These are phyloP conservation scores for Backusella psychrophila DNA, from an alignment of 192 early-diverging fungal genomes.

Conservation along the genomic window DNA sequence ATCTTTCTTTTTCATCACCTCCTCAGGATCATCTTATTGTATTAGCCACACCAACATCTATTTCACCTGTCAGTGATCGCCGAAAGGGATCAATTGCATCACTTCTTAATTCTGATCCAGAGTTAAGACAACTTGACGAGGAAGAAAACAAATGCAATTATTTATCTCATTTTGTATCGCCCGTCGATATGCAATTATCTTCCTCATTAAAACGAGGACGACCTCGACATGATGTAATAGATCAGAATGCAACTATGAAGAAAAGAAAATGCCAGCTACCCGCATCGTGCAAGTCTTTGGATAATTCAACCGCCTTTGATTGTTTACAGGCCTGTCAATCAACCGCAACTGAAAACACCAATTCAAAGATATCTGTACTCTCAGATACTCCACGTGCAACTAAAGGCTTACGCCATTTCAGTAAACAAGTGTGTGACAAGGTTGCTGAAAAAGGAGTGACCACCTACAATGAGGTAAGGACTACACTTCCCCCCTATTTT, in stretches of 20 bases:
- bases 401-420: conserved; percentile 62
- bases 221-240: not conserved
- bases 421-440: conserved; percentile 59
- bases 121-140: conserved; percentile 14
- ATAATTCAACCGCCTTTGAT: not conserved
- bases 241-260: not conserved
- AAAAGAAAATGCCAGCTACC: not conserved
- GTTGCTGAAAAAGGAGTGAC: conserved; percentile 57
- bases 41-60: not conserved
- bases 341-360: not conserved
- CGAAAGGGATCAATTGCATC: conserved; percentile 35
- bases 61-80: not conserved
- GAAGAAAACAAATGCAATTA: conserved; percentile 18
- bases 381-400: conserved; percentile 19
- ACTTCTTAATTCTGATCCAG: conserved; percentile 25
- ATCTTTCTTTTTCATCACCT: not conserved
- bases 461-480: conserved; percentile 57
- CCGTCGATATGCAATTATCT: not conserved
- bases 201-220: conserved; percentile 16
- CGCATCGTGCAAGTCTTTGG: not conserved
- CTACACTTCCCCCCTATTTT: not conserved
- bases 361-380: not conserved
- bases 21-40: not conserved
- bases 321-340: not conserved
- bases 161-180: conserved; percentile 10